phyloP scores from a whole-genome alignment of 495 filamentous ascomycete genomes.

The Lepraria neglecta region DNA sequence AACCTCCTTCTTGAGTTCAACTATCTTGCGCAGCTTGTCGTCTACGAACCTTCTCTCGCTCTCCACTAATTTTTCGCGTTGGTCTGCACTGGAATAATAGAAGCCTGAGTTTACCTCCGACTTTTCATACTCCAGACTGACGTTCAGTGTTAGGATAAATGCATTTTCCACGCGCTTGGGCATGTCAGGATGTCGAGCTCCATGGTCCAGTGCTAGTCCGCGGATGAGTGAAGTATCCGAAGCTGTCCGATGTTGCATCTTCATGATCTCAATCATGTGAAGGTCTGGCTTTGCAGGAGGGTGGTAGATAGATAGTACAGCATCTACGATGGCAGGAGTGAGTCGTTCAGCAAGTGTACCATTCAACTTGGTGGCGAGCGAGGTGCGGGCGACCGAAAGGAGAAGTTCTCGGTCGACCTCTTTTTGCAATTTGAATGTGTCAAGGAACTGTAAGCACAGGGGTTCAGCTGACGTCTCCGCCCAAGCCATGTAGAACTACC shows the following conservation, averaged over 20 bases:
- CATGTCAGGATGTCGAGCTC: conserved; percentile 97
- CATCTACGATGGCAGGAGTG: conserved; percentile 89
- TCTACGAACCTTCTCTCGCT: conserved; percentile 95
- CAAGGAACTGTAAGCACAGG: conserved; percentile 63
- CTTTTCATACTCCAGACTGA: conserved; percentile 98
- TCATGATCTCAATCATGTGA: conserved; percentile 99
- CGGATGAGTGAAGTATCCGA: conserved; percentile 94
- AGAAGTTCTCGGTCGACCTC: conserved; percentile 91
- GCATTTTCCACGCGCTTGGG: conserved; percentile 93
- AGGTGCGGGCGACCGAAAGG: conserved; percentile 87
- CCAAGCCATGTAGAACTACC: conserved; percentile 39
- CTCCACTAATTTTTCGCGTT: conserved; percentile 95
- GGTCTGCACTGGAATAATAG: conserved; percentile 95
- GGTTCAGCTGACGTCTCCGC: conserved; percentile 4
- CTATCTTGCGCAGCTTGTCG: conserved; percentile 93
- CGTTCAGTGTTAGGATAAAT: conserved; percentile 89
- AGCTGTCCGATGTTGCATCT: conserved; percentile 96
- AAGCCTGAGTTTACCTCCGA: conserved; percentile 98
- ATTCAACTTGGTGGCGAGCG: conserved; percentile 91
- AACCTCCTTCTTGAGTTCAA: conserved; percentile 96
- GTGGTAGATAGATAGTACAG: conserved; percentile 88
- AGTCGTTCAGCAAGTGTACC: conserved; percentile 80
- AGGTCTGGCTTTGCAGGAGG: conserved; percentile 87
- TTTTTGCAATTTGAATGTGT: conserved; percentile 80
- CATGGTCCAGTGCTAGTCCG: conserved; percentile 90